Evolutionary conservation across 306 rosid genomes (phyloP).

Genomic region (Dryas octopetala): DNA sequence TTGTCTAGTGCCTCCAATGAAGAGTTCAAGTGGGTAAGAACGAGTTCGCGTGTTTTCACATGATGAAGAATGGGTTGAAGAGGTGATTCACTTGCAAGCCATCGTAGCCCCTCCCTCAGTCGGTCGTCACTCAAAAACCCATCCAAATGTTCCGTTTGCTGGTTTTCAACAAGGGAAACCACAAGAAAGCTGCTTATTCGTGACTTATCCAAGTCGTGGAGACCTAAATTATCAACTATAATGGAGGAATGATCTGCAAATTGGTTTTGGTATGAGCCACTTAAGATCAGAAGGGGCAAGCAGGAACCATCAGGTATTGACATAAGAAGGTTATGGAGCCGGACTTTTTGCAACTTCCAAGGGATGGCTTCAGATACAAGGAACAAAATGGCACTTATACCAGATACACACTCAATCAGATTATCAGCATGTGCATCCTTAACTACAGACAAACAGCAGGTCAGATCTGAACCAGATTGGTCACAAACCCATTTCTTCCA

Average conservation of each 20-base stretch:
- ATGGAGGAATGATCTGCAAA: constrained; percentile 34
- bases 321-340: constrained; percentile 63
- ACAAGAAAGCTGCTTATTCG: constrained; percentile 54
- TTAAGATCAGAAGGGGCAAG: constrained; percentile 83
- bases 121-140: constrained; percentile 73
- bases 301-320: constrained; percentile 67
- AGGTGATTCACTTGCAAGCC: constrained; percentile 90
- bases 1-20: constrained; percentile 42
- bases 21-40: constrained; percentile 56
- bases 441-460: constrained; percentile 76
- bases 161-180: constrained; percentile 60
- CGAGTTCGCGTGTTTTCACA: constrained; percentile 58
- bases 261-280: constrained; percentile 38
- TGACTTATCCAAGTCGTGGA: constrained; percentile 58
- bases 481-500: constrained; percentile 75
- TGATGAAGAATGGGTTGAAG: constrained; percentile 49
- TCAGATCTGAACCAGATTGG: constrained; percentile 44
- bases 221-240: constrained; percentile 60
- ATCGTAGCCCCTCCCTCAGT: constrained; percentile 73
- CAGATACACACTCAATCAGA: constrained; percentile 52
- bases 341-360: constrained; percentile 58
- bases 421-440: constrained; percentile 53
- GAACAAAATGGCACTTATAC: constrained; percentile 75
- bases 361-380: constrained; percentile 63
- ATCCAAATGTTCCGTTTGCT: constrained; percentile 38